phyloP scores from a whole-genome alignment of 2,329 filamentous ascomycete genomes.

The Lachnellula hyalina region DNA sequence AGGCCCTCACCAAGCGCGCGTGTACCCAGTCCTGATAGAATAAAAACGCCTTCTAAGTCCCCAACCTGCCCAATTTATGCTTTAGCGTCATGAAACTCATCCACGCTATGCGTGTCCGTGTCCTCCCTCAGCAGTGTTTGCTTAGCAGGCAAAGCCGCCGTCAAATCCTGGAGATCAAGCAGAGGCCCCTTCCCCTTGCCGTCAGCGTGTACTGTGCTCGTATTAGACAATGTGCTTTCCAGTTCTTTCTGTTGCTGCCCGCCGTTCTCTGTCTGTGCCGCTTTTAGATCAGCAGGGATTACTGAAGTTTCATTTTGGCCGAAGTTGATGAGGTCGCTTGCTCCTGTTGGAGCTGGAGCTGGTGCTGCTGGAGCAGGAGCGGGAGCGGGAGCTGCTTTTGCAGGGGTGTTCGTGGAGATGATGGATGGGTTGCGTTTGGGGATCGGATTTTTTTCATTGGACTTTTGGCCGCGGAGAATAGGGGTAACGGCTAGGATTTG shows the following conservation, averaged over 20 bases:
- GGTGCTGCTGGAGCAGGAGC: not conserved
- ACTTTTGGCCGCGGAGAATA: conserved; percentile 71
- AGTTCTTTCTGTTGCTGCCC: conserved; percentile 27
- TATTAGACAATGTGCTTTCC: conserved; percentile 24
- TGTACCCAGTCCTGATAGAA: not conserved
- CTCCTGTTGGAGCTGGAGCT: conserved; percentile 5
- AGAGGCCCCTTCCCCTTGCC: conserved; percentile 12
- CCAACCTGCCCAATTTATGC: conserved; percentile 12
- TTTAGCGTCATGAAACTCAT: conserved; percentile 33
- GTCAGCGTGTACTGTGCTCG: conserved; percentile 10
- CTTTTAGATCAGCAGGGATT: conserved; percentile 21
- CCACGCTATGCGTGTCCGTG: conserved; percentile 28
- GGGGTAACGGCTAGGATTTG: conserved; percentile 86
- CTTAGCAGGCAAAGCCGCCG: conserved; percentile 39
- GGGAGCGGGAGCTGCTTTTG: conserved; percentile 2
- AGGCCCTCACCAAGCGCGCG: not conserved
- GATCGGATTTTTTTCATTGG: conserved; percentile 51
- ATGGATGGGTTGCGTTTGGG: conserved; percentile 35
- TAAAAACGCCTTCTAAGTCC: conserved; percentile 8
- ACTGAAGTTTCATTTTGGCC: conserved; percentile 34
- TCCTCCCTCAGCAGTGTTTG: conserved; percentile 22
- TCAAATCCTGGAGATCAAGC: conserved; percentile 54
- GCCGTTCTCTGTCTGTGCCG: conserved; percentile 23
- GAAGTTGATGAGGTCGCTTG: conserved; percentile 52
- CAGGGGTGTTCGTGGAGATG: conserved; percentile 1